Conservation (phyloP, 1,139 yeast species). For the Taiozyma sp. region DNA sequence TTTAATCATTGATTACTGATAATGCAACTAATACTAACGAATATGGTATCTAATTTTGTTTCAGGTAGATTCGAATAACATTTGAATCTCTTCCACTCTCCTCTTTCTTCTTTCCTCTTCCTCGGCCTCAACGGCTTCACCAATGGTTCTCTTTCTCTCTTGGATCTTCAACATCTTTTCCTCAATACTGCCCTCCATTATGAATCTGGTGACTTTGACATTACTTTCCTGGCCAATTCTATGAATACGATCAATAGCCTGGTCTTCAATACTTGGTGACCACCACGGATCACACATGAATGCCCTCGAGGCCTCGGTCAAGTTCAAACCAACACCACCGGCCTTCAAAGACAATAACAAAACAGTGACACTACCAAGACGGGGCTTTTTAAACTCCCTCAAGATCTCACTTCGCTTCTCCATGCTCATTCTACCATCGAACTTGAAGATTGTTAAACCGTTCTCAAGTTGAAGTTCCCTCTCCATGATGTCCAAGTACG, state of each 20-base stretch:
- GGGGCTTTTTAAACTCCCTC: slow-evolving; percentile 42
- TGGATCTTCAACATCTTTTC: slow-evolving; percentile 86
- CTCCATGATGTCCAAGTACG: slow-evolving; percentile 73
- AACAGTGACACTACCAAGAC: slow-evolving; percentile 38
- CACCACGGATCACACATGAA: slow-evolving; percentile 98
- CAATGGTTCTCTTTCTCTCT: slow-evolving; percentile 77
- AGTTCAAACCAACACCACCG: slow-evolving; percentile 92
- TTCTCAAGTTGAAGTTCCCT: slow-evolving; percentile 44
- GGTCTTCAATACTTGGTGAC: slow-evolving; percentile 92
- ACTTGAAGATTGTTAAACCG: slow-evolving; percentile 51
- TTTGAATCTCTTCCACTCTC: slow-evolving; percentile 76
- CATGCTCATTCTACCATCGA: slow-evolving; percentile 76
- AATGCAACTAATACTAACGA: not conserved
- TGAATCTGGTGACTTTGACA: slow-evolving; percentile 76
- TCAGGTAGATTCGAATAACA: slow-evolving; percentile 48
- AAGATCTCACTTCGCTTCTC: slow-evolving; percentile 61
- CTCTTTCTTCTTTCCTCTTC: slow-evolving; percentile 73
- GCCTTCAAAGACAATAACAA: slow-evolving; percentile 78
- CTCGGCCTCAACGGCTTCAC: slow-evolving; percentile 77
- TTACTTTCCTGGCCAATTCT: slow-evolving; percentile 77
- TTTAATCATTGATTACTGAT: slow-evolving; percentile 9
- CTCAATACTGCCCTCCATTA: slow-evolving; percentile 82
- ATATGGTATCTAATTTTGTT: not conserved
- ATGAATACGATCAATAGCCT: slow-evolving; percentile 92
- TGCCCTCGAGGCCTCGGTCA: slow-evolving; percentile 82